These are phyloP conservation scores for Huntiella omanensis DNA, from an alignment of 2,329 filamentous ascomycete genomes.

Conservation along the genomic window DNA sequence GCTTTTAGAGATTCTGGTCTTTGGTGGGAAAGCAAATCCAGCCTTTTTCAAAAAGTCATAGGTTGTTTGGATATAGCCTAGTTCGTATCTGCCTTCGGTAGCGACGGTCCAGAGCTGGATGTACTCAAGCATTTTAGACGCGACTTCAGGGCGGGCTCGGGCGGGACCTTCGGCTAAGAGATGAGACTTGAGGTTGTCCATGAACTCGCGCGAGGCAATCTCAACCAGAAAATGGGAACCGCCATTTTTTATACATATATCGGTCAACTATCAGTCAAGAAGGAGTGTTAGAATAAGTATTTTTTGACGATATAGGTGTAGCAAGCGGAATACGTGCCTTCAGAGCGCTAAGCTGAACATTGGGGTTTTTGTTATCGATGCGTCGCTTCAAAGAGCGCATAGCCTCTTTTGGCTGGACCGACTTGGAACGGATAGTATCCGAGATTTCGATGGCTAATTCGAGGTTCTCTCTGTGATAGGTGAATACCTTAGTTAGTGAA, in stretches of 20 bases:
- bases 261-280: conserved; percentile 49
- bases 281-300: neutral
- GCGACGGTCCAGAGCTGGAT: conserved; percentile 88
- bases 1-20: conserved; percentile 70
- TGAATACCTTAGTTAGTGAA: neutral
- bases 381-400: conserved; percentile 91
- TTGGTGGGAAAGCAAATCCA: conserved; percentile 65
- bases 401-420: conserved; percentile 89
- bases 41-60: conserved; percentile 70
- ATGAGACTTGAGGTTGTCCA: conserved; percentile 88
- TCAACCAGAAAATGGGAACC: conserved; percentile 87
- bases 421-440: conserved; percentile 92
- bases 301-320: neutral
- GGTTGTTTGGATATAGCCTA: conserved; percentile 74
- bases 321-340: conserved; percentile 37
- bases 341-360: conserved; percentile 84
- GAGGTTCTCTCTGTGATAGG: conserved; percentile 61
- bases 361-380: conserved; percentile 95
- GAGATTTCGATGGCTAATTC: conserved; percentile 95
- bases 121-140: conserved; percentile 75
- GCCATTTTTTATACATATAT: conserved; percentile 97
- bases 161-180: conserved; percentile 59
- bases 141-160: conserved; percentile 69
- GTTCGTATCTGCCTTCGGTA: conserved; percentile 64
- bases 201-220: conserved; percentile 91